phyloP scores from a whole-genome alignment of 495 filamentous ascomycete genomes.

The Letharia lupina region DNA sequence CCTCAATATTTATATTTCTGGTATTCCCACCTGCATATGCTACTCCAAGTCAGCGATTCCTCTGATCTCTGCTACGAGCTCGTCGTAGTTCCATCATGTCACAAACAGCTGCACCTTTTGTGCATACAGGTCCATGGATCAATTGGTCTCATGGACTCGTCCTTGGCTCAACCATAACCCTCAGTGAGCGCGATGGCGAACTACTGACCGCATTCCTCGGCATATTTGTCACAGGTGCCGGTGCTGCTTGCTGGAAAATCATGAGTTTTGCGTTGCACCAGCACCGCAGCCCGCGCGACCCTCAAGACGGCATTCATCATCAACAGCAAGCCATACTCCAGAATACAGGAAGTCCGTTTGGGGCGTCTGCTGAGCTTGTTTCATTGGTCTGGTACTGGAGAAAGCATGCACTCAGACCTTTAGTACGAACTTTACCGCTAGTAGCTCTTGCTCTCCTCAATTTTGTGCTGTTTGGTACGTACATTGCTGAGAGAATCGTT shows the following conservation, averaged over 20 bases:
- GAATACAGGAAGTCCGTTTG: constrained; percentile 27
- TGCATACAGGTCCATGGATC: constrained; percentile 36
- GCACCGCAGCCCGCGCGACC: constrained; percentile 16
- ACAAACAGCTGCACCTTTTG: constrained; percentile 14
- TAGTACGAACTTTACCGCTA: constrained; percentile 28
- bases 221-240: constrained; percentile 33
- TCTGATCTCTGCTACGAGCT: background rate
- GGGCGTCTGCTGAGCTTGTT: constrained; percentile 26
- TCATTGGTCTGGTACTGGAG: constrained; percentile 30
- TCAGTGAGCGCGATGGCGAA: constrained; percentile 29
- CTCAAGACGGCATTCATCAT: constrained; percentile 27
- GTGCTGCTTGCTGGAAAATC: constrained; percentile 35
- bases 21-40: background rate
- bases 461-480: constrained; percentile 25
- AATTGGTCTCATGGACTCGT: constrained; percentile 35
- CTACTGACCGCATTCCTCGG: constrained; percentile 37
- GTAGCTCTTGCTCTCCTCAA: constrained; percentile 29
- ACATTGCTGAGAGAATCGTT: background rate
- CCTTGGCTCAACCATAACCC: constrained; percentile 36
- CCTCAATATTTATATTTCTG: background rate
- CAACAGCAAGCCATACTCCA: constrained; percentile 35
- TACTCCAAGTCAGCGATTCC: background rate
- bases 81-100: constrained; percentile 10
- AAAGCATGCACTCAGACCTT: constrained; percentile 20
- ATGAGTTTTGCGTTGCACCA: constrained; percentile 35